Base-by-base conservation (phyloP, 2,329 filamentous ascomycete genomes). In the Triangularia setosa region DNA sequence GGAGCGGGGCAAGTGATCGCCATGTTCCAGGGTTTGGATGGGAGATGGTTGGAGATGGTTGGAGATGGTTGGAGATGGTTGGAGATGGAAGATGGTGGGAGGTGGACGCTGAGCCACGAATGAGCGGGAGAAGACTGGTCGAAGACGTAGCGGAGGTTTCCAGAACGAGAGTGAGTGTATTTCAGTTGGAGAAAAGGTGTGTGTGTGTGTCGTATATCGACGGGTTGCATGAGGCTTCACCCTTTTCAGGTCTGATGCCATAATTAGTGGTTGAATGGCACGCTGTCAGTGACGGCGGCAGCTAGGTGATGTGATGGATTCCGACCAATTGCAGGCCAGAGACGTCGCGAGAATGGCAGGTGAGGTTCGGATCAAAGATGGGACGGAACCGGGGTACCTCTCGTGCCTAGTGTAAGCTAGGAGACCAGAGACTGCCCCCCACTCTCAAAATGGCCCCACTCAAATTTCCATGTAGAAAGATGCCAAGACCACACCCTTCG, bases 321-420 rank as follows among this genome's bases (percentile, higher is more conserved):
- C 23, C 24, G 48, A 30, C 62, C 62, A 64, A 64, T 64, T 16
- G 23, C 27, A 25, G 23, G 21, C 12, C 8, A 21, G 33, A 23
- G 5, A 8, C 1, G 44, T 52, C 53, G 60, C 62, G 18, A 64
- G 62, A 64, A 64, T n/a, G 62, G 62, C 56, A 64, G 60, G 62
- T 61, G 28, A 53, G 53, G 30, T 48, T 48, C 40, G 40, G 40
- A 48, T 48, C 40, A 48, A 48, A 48, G 40, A 48, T 48, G 40
- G 40, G 40, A 48, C 40, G 40, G n/a, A 18, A n/a, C 7, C 2
- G 40, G n/a, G 40, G 40, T 48, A 48, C 40, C 40, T 23, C n/a
- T n/a, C n/a, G n/a, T n/a, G n/a, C n/a, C n/a, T n/a, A n/a, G n/a
- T n/a, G n/a, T 33, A 12, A 21, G n/a, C 11, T 44, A 3, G 5